Percentiles rank a stretch among this genome's conserved stretches.
These are phyloP conservation scores for Neodidymelliopsis sp. DNA, from an alignment of 2,329 filamentous ascomycete genomes.

Conservation along the genomic window DNA sequence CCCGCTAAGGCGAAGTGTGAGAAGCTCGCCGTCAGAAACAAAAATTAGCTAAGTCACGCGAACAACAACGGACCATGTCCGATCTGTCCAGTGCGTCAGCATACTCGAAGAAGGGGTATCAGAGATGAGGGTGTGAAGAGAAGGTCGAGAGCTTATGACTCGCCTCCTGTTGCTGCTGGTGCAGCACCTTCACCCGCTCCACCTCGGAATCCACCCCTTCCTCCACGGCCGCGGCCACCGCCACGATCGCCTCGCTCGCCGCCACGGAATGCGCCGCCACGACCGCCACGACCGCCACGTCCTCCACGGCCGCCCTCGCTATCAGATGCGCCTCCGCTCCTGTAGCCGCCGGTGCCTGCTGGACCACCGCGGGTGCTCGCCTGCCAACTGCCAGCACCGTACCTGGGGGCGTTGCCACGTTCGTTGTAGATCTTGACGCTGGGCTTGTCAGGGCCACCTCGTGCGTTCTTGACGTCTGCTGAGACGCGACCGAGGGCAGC, in stretches of 20 bases:
- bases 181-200: slow-evolving; percentile 46
- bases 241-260: slow-evolving; percentile 52
- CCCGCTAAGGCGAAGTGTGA: slow-evolving; percentile 40
- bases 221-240: slow-evolving; percentile 50
- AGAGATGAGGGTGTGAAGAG: slow-evolving; percentile 30
- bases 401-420: slow-evolving; percentile 54
- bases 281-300: slow-evolving; percentile 57
- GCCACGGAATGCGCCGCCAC: slow-evolving; percentile 60
- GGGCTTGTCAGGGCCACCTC: slow-evolving; percentile 77
- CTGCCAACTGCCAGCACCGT: slow-evolving; percentile 65
- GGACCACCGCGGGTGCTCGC: slow-evolving; percentile 69
- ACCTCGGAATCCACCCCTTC: slow-evolving; percentile 36
- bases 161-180: slow-evolving; percentile 47
- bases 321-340: slow-evolving; percentile 79
- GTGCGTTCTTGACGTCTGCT: slow-evolving; percentile 76
- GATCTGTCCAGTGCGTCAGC: slow-evolving; percentile 26
- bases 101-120: slow-evolving; percentile 42
- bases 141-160: slow-evolving; percentile 39
- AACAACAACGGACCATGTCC: slow-evolving; percentile 6
- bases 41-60: slow-evolving; percentile 11
- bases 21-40: slow-evolving; percentile 25
- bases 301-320: slow-evolving; percentile 73
- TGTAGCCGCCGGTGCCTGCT: slow-evolving; percentile 75
- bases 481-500: slow-evolving; percentile 77
- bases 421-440: slow-evolving; percentile 85